Percentiles rank a stretch among this genome's conserved stretches.
Conservation (phyloP, 192 early-diverging fungal genomes). For the Gorgonomyces haynaldii region DNA sequence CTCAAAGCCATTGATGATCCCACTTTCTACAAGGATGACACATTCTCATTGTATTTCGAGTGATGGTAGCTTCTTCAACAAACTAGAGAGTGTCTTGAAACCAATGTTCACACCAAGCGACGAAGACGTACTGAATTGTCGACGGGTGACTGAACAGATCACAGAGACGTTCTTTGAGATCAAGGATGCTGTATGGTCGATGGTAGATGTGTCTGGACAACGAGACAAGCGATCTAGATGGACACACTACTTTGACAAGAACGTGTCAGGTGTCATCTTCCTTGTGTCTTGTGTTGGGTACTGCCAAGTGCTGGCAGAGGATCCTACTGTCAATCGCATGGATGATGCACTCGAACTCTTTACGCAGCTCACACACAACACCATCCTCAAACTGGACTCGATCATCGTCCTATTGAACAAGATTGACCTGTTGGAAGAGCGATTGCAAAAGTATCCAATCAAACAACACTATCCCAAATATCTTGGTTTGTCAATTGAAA, state of each 20-base stretch:
- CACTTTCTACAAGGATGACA: too few species aligned
- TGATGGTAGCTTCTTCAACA: too few species aligned
- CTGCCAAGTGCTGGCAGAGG: slow-evolving; percentile 33
- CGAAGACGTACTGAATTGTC: too few species aligned
- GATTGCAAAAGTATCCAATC: slow-evolving; percentile 23
- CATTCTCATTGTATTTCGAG: too few species aligned
- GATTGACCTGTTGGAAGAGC: slow-evolving; percentile 33
- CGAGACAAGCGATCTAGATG: slow-evolving; percentile 9
- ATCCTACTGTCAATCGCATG: slow-evolving; percentile 32
- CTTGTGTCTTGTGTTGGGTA: slow-evolving; percentile 22
- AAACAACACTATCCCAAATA: slow-evolving; percentile 32
- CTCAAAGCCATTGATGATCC: too few species aligned
- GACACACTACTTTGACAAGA: slow-evolving; percentile 31
- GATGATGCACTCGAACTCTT: slow-evolving; percentile 32
- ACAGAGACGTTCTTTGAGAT: too few species aligned
- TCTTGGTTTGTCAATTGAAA: too few species aligned
- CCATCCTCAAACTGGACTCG: slow-evolving; percentile 18
- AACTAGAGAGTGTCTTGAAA: too few species aligned
- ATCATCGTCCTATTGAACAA: slow-evolving; percentile 43
- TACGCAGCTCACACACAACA: slow-evolving; percentile 23
- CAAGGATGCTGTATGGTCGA: too few species aligned
- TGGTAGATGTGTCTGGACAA: too few species aligned
- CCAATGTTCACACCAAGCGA: too few species aligned
- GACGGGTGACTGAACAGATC: too few species aligned
- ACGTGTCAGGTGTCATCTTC: slow-evolving; percentile 30